Evolutionary conservation across 306 rosid genomes (phyloP), one percentile per base, ranked within the genome.

Genomic region (Glycine latifolia): DNA sequence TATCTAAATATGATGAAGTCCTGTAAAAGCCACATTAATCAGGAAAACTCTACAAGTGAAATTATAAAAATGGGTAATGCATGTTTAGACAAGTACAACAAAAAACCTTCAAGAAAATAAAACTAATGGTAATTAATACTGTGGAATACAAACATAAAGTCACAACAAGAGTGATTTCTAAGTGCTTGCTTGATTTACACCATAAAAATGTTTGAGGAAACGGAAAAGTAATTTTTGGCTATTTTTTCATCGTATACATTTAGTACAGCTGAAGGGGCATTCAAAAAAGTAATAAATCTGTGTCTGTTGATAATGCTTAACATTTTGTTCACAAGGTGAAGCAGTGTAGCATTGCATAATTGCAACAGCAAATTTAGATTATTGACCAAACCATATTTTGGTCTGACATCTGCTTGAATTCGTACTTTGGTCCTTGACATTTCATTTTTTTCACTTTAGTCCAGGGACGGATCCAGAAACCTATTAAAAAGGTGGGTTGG

Each of bases 1-100:
- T 63, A 86, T 89, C 98, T 84, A 95, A 87, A 85, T 92, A 81
- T 66, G 99, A 77, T 12, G 98, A 87, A 77, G 82, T 93, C 97
- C 99, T 95, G 85, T 16, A 86, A 79, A 63, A 14, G 49, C 66
- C 78, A 76, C 67, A 80, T 17, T 35, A 49, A 62, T 74, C 84
- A 56, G 73, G 17, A 71, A 61, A 35, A 52, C 53, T 59, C 59
- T 37, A 61, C 60, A 10, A 60, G 76, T 46, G 31, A 59, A 74
- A 48, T 67, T 59, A 14, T 66, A 54, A 50, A 71, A 56, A 70
- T 10, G 63, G 63, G 81, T 31, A 48, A 11, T 39, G 15, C 7
- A 2, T 15, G 43, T 56, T 73, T 49, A 67, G 55, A 46, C 52
- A 81, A 73, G 41, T 55, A 69, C 12, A 39, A 46, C 2, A 41